phyloP scores from a whole-genome alignment of 805 yeast genomes.

The Blastobotrys mokoenaii region DNA sequence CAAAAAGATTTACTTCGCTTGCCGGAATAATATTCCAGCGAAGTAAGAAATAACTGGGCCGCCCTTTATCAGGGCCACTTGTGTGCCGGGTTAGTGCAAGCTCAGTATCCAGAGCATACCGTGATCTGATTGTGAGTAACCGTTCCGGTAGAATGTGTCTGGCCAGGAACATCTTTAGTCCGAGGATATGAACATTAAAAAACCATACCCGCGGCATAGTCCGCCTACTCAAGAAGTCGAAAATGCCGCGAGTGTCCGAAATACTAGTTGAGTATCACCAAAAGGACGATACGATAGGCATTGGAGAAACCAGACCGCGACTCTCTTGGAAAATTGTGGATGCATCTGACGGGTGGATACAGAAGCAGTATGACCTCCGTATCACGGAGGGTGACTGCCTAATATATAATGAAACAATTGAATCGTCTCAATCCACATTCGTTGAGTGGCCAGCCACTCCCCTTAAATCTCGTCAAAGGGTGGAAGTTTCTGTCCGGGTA shows the following conservation, averaged over 20 bases:
- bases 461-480: slow-evolving; percentile 5
- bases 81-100: too few relatives aligned
- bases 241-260: slow-evolving; percentile 3
- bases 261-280: slow-evolving; percentile 5
- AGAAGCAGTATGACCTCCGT: slow-evolving; percentile 4
- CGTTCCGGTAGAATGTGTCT: too few relatives aligned
- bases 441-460: slow-evolving; percentile 5
- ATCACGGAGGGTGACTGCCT: background rate
- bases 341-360: slow-evolving; percentile 4
- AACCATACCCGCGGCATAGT: too few relatives aligned
- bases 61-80: too few relatives aligned
- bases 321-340: slow-evolving; percentile 6
- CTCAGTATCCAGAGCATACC: too few relatives aligned
- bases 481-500: slow-evolving; percentile 4
- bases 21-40: too few relatives aligned
- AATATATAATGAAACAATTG: background rate
- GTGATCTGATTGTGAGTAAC: too few relatives aligned
- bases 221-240: background rate
- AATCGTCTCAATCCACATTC: slow-evolving; percentile 5
- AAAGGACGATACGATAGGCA: slow-evolving; percentile 2
- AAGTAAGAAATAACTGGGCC: too few relatives aligned
- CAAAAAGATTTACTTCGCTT: too few relatives aligned
- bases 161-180: too few relatives aligned
- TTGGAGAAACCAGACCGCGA: slow-evolving; percentile 7
- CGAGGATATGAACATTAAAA: too few relatives aligned